Percentiles rank a stretch among this genome's conserved stretches.
These are phyloP conservation scores for Cercophora samala DNA, from an alignment of 495 filamentous ascomycete species.

Conservation along the genomic window DNA sequence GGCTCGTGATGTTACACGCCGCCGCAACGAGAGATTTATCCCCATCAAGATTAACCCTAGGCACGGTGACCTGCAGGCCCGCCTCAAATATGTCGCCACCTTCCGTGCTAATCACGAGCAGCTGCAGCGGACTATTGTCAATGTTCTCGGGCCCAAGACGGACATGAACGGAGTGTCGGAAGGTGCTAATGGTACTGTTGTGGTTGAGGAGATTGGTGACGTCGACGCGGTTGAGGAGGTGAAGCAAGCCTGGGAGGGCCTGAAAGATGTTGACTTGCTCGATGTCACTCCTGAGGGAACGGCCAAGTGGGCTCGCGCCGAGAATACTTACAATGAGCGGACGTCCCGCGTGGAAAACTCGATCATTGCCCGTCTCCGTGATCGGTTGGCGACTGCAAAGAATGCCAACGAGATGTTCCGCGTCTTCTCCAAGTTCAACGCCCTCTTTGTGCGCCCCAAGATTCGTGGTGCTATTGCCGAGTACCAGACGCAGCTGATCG, in stretches of 20 bases:
- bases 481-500: conserved; percentile 95
- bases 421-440: conserved; percentile 99
- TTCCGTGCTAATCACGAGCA: conserved; percentile 97
- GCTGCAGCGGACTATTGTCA: conserved; percentile 89
- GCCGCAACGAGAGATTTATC: conserved; percentile 93
- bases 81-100: conserved; percentile 85
- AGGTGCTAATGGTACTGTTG: conserved; percentile 54
- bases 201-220: conserved; percentile 92
- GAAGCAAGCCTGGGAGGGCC: conserved; percentile 82
- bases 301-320: conserved; percentile 82
- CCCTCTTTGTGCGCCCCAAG: conserved; percentile 94
- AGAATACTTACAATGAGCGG: conserved; percentile 93
- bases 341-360: conserved; percentile 97
- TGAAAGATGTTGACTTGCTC: conserved; percentile 91
- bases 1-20: conserved; percentile 85
- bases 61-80: conserved; percentile 81
- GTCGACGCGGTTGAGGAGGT: conserved; percentile 98
- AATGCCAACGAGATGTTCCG: conserved; percentile 99
- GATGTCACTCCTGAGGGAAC: conserved; percentile 89
- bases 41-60: conserved; percentile 89
- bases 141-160: conserved; percentile 78
- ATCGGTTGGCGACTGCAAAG: conserved; percentile 91
- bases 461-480: conserved; percentile 96
- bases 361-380: conserved; percentile 90
- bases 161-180: conserved; percentile 49